Base-by-base conservation (phyloP, 352 stramenopile genomes). In the Globisporangium canariense region DNA sequence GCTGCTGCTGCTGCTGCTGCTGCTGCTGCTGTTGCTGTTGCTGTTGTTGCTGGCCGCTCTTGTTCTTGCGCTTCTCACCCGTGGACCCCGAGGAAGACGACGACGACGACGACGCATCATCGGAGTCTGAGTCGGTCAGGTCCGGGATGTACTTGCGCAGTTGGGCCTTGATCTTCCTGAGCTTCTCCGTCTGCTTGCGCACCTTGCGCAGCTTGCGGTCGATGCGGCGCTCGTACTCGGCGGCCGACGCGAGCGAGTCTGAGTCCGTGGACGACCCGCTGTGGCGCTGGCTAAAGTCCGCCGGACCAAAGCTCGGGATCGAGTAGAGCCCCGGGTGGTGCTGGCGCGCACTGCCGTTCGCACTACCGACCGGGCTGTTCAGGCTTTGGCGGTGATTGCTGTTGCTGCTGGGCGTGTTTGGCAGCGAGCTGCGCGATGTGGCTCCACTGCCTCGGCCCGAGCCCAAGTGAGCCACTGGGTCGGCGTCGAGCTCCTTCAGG, bases 81-180 rank as follows among this genome's bases (percentile, higher is more conserved):
- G 14, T 16, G 6, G 34, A 32, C 3, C 46, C 20, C 32, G 32
- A 36, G 4, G 32, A 36, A 36, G 2, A 56, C 50, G 59, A 52
- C 22, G 63, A 64, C 38, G 56, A 52, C 46, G 65, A 66, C 20
- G 56, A 40, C 22, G 72, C 70, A 25, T 66, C 68, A 32, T 65
- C 78, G 8, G 78, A 68, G 51, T 77, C 25, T 59, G 74, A 83
- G 43, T 79, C 77, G 11, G 73, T 66, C 56, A 85, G 52, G 36
- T 85, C 77, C 28, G 77, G 74, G 6, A 85, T 74, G 54, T 79
- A 82, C 41, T 85, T 74, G 55, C 79, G 78, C 47, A 85, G 62
- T 63, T 83, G 73, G n/a, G 32, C 30, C 58, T 71, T 74, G 34
- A 85, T 65, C 61, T 73, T 73, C 6, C 65, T 61, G 2, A 85